Evolutionary conservation across 2,329 filamentous ascomycete genomes (phyloP), one percentile per base, ranked within the genome.

Genomic region (Neofusicoccum laricinum): DNA sequence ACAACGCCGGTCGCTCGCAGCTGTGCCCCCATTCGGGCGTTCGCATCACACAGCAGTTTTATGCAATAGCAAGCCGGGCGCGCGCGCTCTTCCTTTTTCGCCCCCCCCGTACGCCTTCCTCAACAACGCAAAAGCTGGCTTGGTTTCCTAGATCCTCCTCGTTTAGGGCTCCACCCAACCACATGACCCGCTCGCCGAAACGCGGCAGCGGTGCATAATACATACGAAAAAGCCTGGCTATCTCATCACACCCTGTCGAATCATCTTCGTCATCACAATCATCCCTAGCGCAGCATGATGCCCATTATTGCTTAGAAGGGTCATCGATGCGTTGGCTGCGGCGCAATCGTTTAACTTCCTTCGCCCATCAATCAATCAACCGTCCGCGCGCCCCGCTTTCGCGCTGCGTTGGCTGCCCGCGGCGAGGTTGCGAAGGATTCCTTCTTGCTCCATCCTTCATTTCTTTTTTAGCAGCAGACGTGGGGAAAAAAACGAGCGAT

Each of bases 221-320:
- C 25, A 30, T 30, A 30, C 25, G 25, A 7, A 30, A 6, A 30
- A 30, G 25, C 25, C 25, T 7, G 25, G 25, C 25, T 30, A 50
- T 41, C 53, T 58, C n/a, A 30, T 41, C 21, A 43, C 15, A 32
- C 25, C 25, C 25, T 19, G 21, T 43, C 53, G 38, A 45, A 40
- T 58, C 53, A 36, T 58, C 53, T 43, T 43, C 46, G 46, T 49
- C 46, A 49, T 49, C 46, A 49, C 46, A 49, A 49, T 48, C 43
- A 14, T 17, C 10, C 5, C 25, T 7, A 15, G 51, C 53, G 53
- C 38, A 43, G 17, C n/a, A 15, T 8, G 25, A 45, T 55, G 17
- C 51, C 32, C 14, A 25, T 55, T 38, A 19, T 17, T 10, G 34
- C n/a, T 17, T 14, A 40, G 21, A 41, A 30, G 19, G 51, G 25